Evolutionary conservation across 305 asterid species (phyloP), one percentile per base, ranked within the genome.

Genomic region (Coffea humblotiana): DNA sequence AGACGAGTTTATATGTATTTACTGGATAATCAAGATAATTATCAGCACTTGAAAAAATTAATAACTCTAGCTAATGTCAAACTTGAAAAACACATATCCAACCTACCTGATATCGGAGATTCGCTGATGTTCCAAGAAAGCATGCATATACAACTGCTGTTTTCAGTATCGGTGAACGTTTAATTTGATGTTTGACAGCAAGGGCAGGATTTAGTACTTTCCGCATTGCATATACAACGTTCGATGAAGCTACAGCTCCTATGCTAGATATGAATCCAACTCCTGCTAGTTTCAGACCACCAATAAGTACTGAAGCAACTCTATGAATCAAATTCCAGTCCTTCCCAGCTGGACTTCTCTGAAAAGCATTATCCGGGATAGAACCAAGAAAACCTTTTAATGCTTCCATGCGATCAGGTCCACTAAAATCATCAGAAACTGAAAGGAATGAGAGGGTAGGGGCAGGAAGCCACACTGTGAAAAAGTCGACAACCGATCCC

Each of bases 381-480:
- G 97, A 92, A 63, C 96, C 97, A 75, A 95, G 85, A 80, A 95
- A 96, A 79, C 97, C 98, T 85, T 87, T 88, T 73, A 93, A 76
- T 61, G 91, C 91, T 83, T 89, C 97, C 56, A 95, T 60, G 80
- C 94, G 83, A 80, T 88, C 93, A n/a, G 96, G 81, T 21, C 85
- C 77, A 79, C 83, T 79, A 48, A 86, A 81, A 72, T 84, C 89
- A 82, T 83, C 86, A 56, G 84, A 87, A 21, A 81, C 81, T 8
- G 94, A 85, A 58, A 93, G 91, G 86, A 95, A 95, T n/a, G 99
- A 90, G 71, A 91, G 54, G 0, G 98, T 95, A 76, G 99, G 99
- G 61, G 99, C 99, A 32, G 98, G 99, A 86, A 95, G 96, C 99
- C 99, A 95, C 78, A 93, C 99, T 2, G 99, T 95, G 84, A 93